Evolutionary conservation across 148 eudicot genomes (phyloP).

Genomic region (Rhododendron kiyosumense): DNA sequence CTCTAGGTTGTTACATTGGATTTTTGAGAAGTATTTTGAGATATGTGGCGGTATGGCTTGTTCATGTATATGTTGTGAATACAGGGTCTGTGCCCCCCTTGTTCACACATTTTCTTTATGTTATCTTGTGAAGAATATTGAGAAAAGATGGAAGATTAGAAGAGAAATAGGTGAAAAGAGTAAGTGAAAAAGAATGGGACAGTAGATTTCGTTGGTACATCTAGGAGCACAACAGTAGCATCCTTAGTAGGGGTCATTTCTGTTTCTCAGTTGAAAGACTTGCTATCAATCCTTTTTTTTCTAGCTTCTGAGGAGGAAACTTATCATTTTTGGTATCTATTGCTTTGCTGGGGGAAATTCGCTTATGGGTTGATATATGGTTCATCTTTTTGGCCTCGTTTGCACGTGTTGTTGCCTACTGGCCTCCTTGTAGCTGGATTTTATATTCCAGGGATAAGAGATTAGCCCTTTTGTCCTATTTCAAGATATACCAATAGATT

Average conservation of each 20-base stretch:
- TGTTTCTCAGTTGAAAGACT: neutral
- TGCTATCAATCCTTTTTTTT: neutral
- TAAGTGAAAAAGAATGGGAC: neutral
- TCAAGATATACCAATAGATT: neutral
- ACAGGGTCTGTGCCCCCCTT: neutral
- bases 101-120: neutral
- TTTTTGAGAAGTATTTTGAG: neutral
- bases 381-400: neutral
- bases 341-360: neutral
- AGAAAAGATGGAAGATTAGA: neutral
- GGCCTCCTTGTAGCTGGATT: neutral
- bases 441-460: neutral
- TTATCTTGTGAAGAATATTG: neutral
- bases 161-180: neutral
- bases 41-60: neutral
- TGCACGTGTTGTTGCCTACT: neutral
- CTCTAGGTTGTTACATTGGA: neutral
- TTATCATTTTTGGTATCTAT: neutral
- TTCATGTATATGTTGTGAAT: neutral
- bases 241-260: neutral
- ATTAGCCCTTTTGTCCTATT: neutral
- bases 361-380: neutral
- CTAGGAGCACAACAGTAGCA: neutral
- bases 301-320: neutral
- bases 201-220: neutral